A percentile compares a stretch with the other conserved stretches of the same genome.
phyloP scores from a whole-genome alignment of 345 rosid species.

The Pugionium dolabratum region DNA sequence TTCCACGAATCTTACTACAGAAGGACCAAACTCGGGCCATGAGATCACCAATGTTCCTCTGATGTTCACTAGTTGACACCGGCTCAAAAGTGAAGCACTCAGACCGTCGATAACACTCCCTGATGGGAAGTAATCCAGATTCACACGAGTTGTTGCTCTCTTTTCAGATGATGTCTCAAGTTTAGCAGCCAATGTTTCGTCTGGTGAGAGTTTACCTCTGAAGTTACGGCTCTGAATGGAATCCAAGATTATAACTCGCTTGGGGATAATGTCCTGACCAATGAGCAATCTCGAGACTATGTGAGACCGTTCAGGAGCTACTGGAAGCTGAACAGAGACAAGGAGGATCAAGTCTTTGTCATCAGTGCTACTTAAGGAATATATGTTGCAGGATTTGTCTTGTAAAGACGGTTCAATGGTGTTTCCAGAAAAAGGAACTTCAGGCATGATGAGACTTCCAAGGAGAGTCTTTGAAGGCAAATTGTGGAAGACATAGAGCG shows the following conservation, averaged over 20 bases:
- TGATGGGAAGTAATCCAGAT: constrained; percentile 77
- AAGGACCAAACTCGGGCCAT: constrained; percentile 73
- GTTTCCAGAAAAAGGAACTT: constrained; percentile 67
- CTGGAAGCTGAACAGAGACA: constrained; percentile 61
- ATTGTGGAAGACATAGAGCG: constrained; percentile 56
- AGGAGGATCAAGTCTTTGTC: constrained; percentile 47
- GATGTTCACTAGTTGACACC: constrained; percentile 66
- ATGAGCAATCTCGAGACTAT: constrained; percentile 67
- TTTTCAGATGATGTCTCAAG: constrained; percentile 74
- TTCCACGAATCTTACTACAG: constrained; percentile 51
- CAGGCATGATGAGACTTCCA: constrained; percentile 79
- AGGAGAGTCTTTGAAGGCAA: constrained; percentile 60
- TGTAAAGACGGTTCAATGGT: constrained; percentile 59
- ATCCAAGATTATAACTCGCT: constrained; percentile 64
- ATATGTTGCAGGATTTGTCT: constrained; percentile 83
- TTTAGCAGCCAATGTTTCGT: constrained; percentile 69
- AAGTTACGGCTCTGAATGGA: constrained; percentile 79
- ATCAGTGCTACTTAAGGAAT: constrained; percentile 44
- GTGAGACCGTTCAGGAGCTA: constrained; percentile 70
- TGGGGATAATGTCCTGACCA: constrained; percentile 64
- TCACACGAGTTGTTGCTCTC: constrained; percentile 42
- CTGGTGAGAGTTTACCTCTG: constrained; percentile 73
- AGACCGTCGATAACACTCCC: constrained; percentile 86
- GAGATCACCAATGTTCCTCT: constrained; percentile 69
- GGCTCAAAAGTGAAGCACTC: constrained; percentile 74